A percentile compares a stretch with the other conserved stretches of the same genome.
These are phyloP conservation scores for Neolentinus lepideus DNA, from an alignment of 1,284 basidiomycete genomes.

Conservation along the genomic window DNA sequence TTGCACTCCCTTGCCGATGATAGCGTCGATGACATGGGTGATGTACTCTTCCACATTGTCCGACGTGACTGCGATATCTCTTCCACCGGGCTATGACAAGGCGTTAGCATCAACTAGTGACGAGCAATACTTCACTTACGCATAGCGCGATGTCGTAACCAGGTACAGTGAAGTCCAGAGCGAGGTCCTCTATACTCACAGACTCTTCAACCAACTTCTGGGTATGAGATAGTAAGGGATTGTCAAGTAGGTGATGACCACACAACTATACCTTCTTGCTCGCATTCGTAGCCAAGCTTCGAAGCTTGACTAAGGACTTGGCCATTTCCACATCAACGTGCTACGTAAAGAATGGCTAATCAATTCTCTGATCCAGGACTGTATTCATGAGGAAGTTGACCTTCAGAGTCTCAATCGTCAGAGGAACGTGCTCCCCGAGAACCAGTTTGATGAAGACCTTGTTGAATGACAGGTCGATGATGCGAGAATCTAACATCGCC, in stretches of 20 bases:
- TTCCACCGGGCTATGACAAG: constrained; percentile 59
- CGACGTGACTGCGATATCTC: constrained; percentile 72
- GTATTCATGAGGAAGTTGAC: constrained; percentile 30
- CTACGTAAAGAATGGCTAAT: constrained; percentile 24
- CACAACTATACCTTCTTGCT: constrained; percentile 7
- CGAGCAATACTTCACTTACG: constrained; percentile 32
- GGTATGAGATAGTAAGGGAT: neutral
- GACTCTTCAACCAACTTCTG: constrained; percentile 15
- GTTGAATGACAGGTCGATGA: constrained; percentile 94
- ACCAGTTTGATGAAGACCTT: constrained; percentile 87
- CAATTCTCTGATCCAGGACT: neutral
- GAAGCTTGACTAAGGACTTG: constrained; percentile 78
- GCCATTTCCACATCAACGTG: constrained; percentile 82
- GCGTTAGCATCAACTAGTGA: constrained; percentile 2
- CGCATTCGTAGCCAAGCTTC: constrained; percentile 42
- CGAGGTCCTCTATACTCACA: constrained; percentile 79
- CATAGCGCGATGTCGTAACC: constrained; percentile 91
- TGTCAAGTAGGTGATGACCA: neutral
- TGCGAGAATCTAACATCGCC: constrained; percentile 93
- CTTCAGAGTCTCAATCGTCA: constrained; percentile 77
- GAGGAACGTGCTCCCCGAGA: constrained; percentile 78
- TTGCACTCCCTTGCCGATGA: constrained; percentile 70
- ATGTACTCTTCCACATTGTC: constrained; percentile 90
- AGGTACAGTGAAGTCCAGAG: constrained; percentile 93
- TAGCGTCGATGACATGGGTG: constrained; percentile 70